Evolutionary conservation across 768 basidiomycete genomes (phyloP).

Genomic region (Cystofilobasidium bisporidii): DNA sequence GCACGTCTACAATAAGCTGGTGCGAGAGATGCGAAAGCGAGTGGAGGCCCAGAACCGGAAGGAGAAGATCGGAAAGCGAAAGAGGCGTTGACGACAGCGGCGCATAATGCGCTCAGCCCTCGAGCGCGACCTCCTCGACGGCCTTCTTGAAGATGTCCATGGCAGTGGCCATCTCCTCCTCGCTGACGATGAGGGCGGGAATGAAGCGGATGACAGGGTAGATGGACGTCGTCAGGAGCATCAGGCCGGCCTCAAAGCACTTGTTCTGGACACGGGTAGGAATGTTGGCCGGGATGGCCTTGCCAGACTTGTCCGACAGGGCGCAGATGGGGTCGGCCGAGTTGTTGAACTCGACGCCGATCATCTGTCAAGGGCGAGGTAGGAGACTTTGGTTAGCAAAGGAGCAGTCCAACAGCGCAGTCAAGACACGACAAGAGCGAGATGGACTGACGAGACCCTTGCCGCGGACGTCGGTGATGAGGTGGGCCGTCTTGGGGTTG

Average conservation of each 20-base stretch:
- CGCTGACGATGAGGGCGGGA: slow-evolving; percentile 71
- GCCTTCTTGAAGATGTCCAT: slow-evolving; percentile 47
- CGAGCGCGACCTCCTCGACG: slow-evolving; percentile 38
- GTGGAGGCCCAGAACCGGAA: not conserved
- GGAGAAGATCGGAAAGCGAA: not conserved
- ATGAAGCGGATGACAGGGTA: slow-evolving; percentile 85
- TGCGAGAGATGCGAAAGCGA: too few species aligned
- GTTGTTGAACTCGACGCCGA: slow-evolving; percentile 31
- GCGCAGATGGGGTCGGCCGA: slow-evolving; percentile 28
- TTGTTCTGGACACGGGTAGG: slow-evolving; percentile 62
- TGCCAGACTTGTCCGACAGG: slow-evolving; percentile 35
- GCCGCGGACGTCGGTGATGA: slow-evolving; percentile 68
- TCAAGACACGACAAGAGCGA: slow-evolving; percentile 33
- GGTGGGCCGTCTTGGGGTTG: slow-evolving; percentile 48
- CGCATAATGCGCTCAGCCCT: slow-evolving; percentile 31
- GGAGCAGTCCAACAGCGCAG: not conserved
- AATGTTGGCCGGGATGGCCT: slow-evolving; percentile 47
- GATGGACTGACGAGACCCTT: slow-evolving; percentile 58
- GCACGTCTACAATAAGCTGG: too few species aligned
- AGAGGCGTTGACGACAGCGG: too few species aligned
- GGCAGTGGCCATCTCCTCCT: slow-evolving; percentile 59
- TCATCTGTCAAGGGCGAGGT: slow-evolving; percentile 5
- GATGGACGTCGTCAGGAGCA: slow-evolving; percentile 79
- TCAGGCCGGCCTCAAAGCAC: slow-evolving; percentile 75
- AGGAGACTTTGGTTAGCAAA: not conserved